Evolutionary conservation across 208 protist genomes (phyloP), one percentile per base, ranked within the genome.

Genomic region (Angomonas ambiguus): DNA sequence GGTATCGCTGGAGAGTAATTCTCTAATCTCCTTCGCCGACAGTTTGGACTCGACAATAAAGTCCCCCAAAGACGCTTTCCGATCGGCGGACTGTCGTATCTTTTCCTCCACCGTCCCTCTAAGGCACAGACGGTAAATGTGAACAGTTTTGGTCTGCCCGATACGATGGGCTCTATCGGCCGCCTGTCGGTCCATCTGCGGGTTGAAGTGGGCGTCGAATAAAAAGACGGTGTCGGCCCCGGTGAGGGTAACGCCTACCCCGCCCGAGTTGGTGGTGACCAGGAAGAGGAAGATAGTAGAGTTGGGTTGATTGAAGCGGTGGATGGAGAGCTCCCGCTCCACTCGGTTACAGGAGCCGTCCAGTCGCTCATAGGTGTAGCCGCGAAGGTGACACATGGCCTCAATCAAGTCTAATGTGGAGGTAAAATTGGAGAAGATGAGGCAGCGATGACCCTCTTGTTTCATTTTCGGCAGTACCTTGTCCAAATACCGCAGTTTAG

Each of bases 131-230:
- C 97, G 84, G 67, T 98, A 96, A 4, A 99, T 95, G 35, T 82
- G 88, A 28, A 99, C 98, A n/a, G 65, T 42, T 16, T 93, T 83
- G 4, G 72, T 98, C 78, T 99, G 97, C 0, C 97, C 98, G 56
- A 99, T 98, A 62, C 97, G 81, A 69, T 99, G 97, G 6, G 84
- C 87, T 10, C 98, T 81, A 32, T 97, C 96, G 27, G 94, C 83
- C 10, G 97, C 98, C 80, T 99, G 97, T 11, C 98, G 80, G 74
- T 99, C 98, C 34, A 98, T 88, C 69, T 99, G 97, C 16, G 98
- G 98, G 74, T 99, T 99, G 91, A 96, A 99, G 74, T 99, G 96
- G 1, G 81, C 74, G 70, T 99, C 97, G 79, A 94, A 98, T 35
- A 99, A 86, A 60, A 99, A 95, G 22, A 98, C 97, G 24, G 92